Conservation (phyloP, 306 rosid species). For the Cicer pinnatifidum region DNA sequence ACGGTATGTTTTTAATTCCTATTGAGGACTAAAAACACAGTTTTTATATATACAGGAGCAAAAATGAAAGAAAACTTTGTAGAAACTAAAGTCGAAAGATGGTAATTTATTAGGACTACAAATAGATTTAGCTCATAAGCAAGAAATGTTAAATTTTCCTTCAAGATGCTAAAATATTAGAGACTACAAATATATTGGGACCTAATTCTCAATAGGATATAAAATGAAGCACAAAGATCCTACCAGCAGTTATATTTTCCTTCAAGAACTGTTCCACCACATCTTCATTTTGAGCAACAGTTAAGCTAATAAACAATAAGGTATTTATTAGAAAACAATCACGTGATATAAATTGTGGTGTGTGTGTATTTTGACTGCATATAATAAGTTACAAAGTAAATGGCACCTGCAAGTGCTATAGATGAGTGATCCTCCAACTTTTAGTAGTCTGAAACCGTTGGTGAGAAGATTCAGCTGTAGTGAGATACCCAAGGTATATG, state of each 20-base stretch:
- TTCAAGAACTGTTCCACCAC: constrained; percentile 82
- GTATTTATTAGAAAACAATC: constrained; percentile 23
- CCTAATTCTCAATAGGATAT: neutral
- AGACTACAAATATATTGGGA: neutral
- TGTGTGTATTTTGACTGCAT: neutral
- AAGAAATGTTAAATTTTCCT: no score
- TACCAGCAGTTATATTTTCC: constrained; percentile 74
- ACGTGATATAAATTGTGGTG: neutral
- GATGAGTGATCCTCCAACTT: constrained; percentile 78
- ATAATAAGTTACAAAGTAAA: constrained; percentile 26
- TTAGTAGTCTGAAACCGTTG: constrained; percentile 84
- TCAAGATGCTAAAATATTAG: neutral
- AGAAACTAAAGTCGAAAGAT: neutral
- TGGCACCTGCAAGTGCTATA: constrained; percentile 97
- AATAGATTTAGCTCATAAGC: neutral
- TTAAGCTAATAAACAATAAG: constrained; percentile 59
- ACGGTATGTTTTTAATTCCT: neutral
- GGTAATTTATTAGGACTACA: neutral
- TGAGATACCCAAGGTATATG: constrained; percentile 34
- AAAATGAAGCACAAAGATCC: constrained; percentile 36
- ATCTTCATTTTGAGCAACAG: constrained; percentile 85
- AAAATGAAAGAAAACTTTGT: neutral
- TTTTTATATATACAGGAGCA: neutral
- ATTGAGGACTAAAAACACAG: neutral
- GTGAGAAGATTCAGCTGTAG: constrained; percentile 78